Base-by-base conservation (phyloP, 1,284 basidiomycete genomes). In the Tremellales sp. region DNA sequence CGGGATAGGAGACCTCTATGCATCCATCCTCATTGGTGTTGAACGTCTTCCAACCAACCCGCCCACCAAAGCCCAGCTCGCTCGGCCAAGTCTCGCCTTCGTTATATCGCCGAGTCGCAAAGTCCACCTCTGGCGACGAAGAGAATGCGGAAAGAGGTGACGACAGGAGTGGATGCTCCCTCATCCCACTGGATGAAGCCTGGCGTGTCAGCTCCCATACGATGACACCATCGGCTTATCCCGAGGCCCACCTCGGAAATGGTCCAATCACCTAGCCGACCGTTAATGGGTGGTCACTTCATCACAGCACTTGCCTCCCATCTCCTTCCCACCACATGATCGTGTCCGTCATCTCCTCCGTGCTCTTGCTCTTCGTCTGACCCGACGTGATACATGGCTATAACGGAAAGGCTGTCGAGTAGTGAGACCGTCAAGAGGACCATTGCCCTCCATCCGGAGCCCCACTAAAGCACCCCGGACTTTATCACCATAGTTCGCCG, bases 81-180 rank as follows among this genome's bases (percentile, higher is more conserved):
- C 63, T 66, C 4, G 65, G 64, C 56, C 58, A 70, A 10, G 48
- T 60, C 9, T 59, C 58, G 0, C 35, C 41, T 14, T 44, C 24
- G 31, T 48, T 50, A 36, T 56, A 60, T 0, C 50, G 46, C 8
- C 45, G 26, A 12, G 36, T 45, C 14, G 68, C 68, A 42, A 70
- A 65, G 8, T 54, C 58, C 3, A 62, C 29, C 45, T 66, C 67
- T 0, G 62, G 47, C 34, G 64, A 56, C 1, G 33, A 5, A 3
- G 34, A 32, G 45, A 57, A 70, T 0, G 67, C 64, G 31, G 58
- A 43, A 7, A 70, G 48, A 4, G 69, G 64, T 7, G 65, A 63
- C 0, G 45, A 49, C 10, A 57, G 53, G 36, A 67, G 43, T 5
- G 71, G 64, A 21, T 71, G 67, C 42, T 73, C 71, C 38, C 71